Base-by-base conservation (phyloP, 441 rosid species). In the Gossypium laxum region DNA sequence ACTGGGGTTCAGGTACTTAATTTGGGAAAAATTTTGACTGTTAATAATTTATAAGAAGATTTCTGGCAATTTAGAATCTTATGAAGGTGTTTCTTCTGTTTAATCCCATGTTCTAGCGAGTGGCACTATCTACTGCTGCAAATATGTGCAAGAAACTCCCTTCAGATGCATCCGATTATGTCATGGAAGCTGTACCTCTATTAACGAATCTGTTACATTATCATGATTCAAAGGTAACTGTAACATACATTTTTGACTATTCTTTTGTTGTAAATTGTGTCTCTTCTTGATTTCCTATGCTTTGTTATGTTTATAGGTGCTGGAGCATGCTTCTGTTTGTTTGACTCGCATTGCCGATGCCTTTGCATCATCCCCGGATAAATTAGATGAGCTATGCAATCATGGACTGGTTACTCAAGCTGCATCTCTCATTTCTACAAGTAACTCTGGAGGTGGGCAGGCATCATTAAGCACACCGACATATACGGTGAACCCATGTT, bases 141-240 rank as follows among this genome's bases (percentile, higher is more conserved):
- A 92, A 95, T 78, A 95, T 95, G 96, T 95, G 99, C 86, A 92
- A 92, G 88, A 95, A 95, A 70, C 94, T 92, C 71, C 99, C 99
- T 74, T 87, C 99, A 55, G 98, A 95, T 87, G 99, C 98, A 28
- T 89, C 99, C 75, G 99, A 95, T 77, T 95, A 87, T 83, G 99
- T 92, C 79, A 95, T 91, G 99, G 99, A 91, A 84, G 98, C 99
- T 70, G 99, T 95, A 71, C 99, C 98, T 0, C 79, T 92, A 75
- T 81, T 95, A 83, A 95, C 99, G 51, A 92, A 95, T 78, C 95
- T 92, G 78, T 96, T 95, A 77, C 97, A 92, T 77, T 91, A 92
- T 76, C 99, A 92, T 75, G 99, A 95, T 85, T 75, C 95, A 2
- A 95, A 95, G 92, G 99, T 90, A 80, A 57, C 24, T 18, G 17